Percentiles rank a stretch among this genome's conserved stretches.
These are phyloP conservation scores for Wickerhamomyces queroliae DNA, from an alignment of 805 yeast species.

Conservation along the genomic window DNA sequence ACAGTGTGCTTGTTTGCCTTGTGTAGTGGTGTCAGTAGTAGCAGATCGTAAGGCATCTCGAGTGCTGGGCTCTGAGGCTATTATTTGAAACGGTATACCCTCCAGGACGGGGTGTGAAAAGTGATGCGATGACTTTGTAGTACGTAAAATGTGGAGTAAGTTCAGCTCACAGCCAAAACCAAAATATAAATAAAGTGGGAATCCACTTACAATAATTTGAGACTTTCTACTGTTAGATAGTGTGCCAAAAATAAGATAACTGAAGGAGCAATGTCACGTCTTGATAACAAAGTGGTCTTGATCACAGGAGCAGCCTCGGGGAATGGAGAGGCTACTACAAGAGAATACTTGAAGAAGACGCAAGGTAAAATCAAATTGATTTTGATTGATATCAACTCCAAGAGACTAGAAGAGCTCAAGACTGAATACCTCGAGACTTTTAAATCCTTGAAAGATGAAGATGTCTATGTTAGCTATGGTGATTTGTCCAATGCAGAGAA, in stretches of 20 bases:
- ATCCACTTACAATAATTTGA: neutral
- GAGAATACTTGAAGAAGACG: conserved; percentile 69
- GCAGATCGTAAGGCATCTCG: too few species aligned
- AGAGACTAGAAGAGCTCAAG: conserved; percentile 44
- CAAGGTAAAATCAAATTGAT: conserved; percentile 64
- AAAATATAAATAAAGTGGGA: too few species aligned
- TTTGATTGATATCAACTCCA: conserved; percentile 69
- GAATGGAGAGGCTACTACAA: conserved; percentile 86
- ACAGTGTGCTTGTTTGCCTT: too few species aligned
- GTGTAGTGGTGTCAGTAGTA: too few species aligned
- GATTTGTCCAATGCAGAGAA: conserved; percentile 52
- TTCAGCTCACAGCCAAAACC: too few species aligned
- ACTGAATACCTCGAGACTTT: conserved; percentile 38
- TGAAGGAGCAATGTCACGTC: conserved; percentile 34
- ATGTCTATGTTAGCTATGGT: conserved; percentile 34
- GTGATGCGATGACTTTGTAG: too few species aligned
- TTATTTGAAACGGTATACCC: too few species aligned
- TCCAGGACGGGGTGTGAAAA: too few species aligned
- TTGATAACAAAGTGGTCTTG: conserved; percentile 69
- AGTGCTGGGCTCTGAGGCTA: too few species aligned
- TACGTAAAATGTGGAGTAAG: too few species aligned
- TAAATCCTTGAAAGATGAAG: conserved; percentile 34
- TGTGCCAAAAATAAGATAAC: neutral
- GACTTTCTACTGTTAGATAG: neutral
- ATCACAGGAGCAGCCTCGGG: conserved; percentile 96